Evolutionary conservation across 2,329 filamentous ascomycete species (phyloP), one percentile per base, ranked within the genome.

Genomic region (Paradendryphiella salina): DNA sequence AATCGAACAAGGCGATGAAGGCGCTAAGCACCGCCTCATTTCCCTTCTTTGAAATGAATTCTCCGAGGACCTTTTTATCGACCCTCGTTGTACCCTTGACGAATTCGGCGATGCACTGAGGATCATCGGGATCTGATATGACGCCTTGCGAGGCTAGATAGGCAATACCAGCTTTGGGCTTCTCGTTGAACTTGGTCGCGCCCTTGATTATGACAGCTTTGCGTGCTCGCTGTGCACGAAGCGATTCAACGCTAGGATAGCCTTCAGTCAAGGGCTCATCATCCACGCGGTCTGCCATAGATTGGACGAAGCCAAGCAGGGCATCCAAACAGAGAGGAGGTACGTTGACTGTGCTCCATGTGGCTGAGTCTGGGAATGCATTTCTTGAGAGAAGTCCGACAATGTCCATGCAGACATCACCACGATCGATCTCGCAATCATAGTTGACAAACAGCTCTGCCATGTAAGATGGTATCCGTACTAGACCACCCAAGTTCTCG

Each of bases 341-440:
- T 1, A 99, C 95, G 69, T 96, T 99, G 4, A 93, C 96, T 9
- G 94, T 99, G 72, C 95, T 99, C 94, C 94, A 99, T 5, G 92
- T 96, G 5, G 93, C 94, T 7, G 94, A 96, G 71, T 99, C 94
- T 0, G 94, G 95, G 59, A 99, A 88, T 2, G 94, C 94, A 71
- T 96, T 99, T 51, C 94, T 84, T 15, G 94, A 93, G 13, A 99
- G 78, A 28, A 99, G 81, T 0, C 94, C 93, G 53, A 99, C 85
- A 82, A 97, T 88, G 67, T 99, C 95, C 76, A 96, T 89, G 66
- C 94, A 99, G 4, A 99, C 77, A 75, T 99, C 94, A 43, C 86
- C 87, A 41, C 92, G 84, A 68, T 99, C 90, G 44, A 90, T 86
- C 67, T 97, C 92, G 67, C 93, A 99, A 73, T 99, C 94, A 69